These are phyloP conservation scores for Daedaleopsis sinensis DNA, from an alignment of 768 basidiomycete species.

Conservation along the genomic window DNA sequence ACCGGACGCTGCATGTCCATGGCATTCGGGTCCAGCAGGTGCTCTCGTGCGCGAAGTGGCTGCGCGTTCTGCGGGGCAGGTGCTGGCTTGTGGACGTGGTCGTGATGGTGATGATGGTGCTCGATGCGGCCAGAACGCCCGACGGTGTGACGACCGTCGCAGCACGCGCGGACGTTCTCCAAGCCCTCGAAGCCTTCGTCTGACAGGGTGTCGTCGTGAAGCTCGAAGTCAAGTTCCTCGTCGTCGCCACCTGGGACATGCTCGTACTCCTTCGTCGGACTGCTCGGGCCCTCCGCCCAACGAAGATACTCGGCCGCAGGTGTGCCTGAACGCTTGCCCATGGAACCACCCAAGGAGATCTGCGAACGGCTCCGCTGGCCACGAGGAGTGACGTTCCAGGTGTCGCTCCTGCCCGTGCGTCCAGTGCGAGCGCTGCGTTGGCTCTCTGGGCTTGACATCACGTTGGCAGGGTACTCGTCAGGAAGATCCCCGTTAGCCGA, in stretches of 20 bases:
- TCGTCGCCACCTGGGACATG: conserved; percentile 42
- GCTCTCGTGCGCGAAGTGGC: conserved; percentile 44
- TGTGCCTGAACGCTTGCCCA: conserved; percentile 87
- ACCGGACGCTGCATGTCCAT: conserved; percentile 59
- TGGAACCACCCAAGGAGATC: conserved; percentile 69
- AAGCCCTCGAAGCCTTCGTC: conserved; percentile 89
- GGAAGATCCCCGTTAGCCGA: conserved; percentile 36
- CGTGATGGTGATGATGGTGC: conserved; percentile 63
- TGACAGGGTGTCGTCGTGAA: conserved; percentile 71
- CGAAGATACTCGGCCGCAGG: conserved; percentile 91
- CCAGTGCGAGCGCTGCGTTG: conserved; percentile 69
- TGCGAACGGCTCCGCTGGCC: conserved; percentile 81
- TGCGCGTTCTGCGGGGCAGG: conserved; percentile 29
- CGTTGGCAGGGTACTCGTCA: conserved; percentile 42
- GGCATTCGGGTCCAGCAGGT: conserved; percentile 54
- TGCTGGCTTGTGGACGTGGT: conserved; percentile 47
- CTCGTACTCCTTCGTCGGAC: conserved; percentile 62
- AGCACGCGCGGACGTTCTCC: conserved; percentile 94
- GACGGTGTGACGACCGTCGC: conserved; percentile 86
- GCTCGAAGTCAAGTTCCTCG: conserved; percentile 80
- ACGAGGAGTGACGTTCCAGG: conserved; percentile 77
- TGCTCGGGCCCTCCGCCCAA: conserved; percentile 79
- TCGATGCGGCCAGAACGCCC: conserved; percentile 59
- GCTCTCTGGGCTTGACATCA: conserved; percentile 69
- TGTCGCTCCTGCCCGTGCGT: conserved; percentile 52